Percentiles rank a stretch among this genome's conserved stretches.
Conservation (phyloP, 1,284 basidiomycete species). For the Pseudozyma pruni region DNA sequence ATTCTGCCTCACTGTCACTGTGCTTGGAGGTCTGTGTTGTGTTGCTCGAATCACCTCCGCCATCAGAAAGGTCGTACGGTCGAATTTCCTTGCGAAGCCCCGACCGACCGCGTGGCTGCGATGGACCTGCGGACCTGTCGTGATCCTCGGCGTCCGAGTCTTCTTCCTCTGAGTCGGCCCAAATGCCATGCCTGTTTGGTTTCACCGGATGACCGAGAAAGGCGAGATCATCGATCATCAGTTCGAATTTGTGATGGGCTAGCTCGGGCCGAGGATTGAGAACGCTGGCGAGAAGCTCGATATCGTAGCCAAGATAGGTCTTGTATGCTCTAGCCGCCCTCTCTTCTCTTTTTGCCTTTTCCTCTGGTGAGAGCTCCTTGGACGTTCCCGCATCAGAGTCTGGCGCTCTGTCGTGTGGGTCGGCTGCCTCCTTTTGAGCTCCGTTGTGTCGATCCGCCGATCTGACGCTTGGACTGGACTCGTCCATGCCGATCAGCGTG, state of each 20-base stretch:
- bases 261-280: conserved; percentile 80
- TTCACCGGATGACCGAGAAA: conserved; percentile 95
- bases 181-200: conserved; percentile 71
- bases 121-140: conserved; percentile 1
- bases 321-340: conserved; percentile 68
- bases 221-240: conserved; percentile 89
- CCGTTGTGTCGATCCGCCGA: conserved; percentile 24
- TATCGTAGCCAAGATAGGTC: conserved; percentile 80
- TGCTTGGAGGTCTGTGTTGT: not conserved
- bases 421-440: conserved; percentile 16
- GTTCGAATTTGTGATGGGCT: conserved; percentile 94
- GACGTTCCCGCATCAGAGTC: conserved; percentile 40
- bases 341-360: conserved; percentile 40
- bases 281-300: conserved; percentile 82
- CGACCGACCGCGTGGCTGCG: conserved; percentile 29
- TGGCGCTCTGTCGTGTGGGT: conserved; percentile 23
- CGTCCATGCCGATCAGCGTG: conserved; percentile 26
- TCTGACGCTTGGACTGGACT: conserved; percentile 23
- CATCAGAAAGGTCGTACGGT: conserved; percentile 25
- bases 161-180: conserved; percentile 20
- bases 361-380: conserved; percentile 42
- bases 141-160: conserved; percentile 3
- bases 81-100: conserved; percentile 43
- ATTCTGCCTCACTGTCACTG: not conserved
- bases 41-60: not conserved